Base-by-base conservation (phyloP, 495 filamentous ascomycete species). In the Parathielavia appendiculata region DNA sequence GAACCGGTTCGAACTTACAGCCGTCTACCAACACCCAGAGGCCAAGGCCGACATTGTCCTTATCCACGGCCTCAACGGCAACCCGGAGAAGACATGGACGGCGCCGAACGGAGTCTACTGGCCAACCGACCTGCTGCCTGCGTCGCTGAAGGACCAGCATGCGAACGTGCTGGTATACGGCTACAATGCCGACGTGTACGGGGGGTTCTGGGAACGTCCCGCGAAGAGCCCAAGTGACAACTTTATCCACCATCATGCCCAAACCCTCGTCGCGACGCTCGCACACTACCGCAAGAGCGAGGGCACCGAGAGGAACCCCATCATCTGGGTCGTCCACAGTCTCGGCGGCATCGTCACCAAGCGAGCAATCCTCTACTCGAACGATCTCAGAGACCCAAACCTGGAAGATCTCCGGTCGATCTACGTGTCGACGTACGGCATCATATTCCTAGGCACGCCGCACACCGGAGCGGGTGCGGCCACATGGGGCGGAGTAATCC, bases 381-480 rank as follows among this genome's bases (percentile, higher is more conserved):
- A 80, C 41, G 86, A 79, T 49, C 71, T 89, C 19, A 80, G 78
- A 9, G 82, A 79, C 38, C 82, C 83, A 54, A 82, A 87, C 62
- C 85, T 85, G 17, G 81, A 88, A 64, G 84, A 90, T 60, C 77
- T 88, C 6, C 83, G 90, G 26, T 90, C 88, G 6, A 83, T 95
- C 23, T 91, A 83, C 61, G 85, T 92, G 10, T 91, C 88, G 3
- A 92, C 90, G 0, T 95, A 87, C 57, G 90, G 87, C 19, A 84
- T 95, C 32, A 77, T 95, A 22, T 95, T 95, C 66, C 78, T 95
- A 34, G 90, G 90, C 19, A 95, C 90, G n/a, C 90, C 90, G 10
- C 90, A 95, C 66, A 85, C 81, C 46, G 90, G 90, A 0, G 83
- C 89, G 4, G 86, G 89, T 60, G 66, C 88, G 14, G 90, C 90